Evolutionary conservation across 2,329 filamentous ascomycete genomes (phyloP), one percentile per base, ranked within the genome.

Genomic region (Aspergillus costaricaensis): DNA sequence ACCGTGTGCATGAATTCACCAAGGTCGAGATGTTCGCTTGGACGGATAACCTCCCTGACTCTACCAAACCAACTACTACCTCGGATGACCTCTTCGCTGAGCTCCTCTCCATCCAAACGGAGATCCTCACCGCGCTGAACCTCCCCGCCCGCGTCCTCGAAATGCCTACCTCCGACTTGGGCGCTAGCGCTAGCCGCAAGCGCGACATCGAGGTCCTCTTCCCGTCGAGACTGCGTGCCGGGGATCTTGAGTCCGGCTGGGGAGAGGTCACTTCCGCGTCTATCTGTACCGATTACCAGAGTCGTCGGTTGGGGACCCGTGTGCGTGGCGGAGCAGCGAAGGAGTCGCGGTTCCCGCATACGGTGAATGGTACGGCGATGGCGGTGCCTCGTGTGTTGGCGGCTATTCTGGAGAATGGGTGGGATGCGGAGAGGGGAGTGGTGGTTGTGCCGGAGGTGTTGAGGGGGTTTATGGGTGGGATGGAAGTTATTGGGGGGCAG

Each of bases 21-120:
- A 99, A 99, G 76, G 94, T 99, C 0, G 95, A 99, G 77, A 88
- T 99, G 82, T 98, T 99, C 74, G 92, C 90, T 0, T 99, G 95
- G 95, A 90, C 91, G 4, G 69, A 83, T 30, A 74, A 68, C 38
- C 86, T 91, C 1, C 82, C 86, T 15, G 50, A 44, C 44, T 36
- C 32, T 36, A 65, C 69, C 21, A n/a, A 41, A 9, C 54, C 50
- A 6, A 62, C 41, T 50, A 64, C 54, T 47, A 74, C 66, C 5
- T 77, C 73, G 12, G 66, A 78, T 67, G 50, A 77, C 76, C 43
- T 94, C 12, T 96, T 96, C 74, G 82, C 91, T 54, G 92, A 97
- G 76, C 92, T 99, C 82, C 80, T 97, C 55, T 85, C 86, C 62
- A 89, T 97, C 56, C 95, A 99, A 78, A 90, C 86, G 2, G 90